phyloP scores from a whole-genome alignment of 148 eudicot species.

The Amaranthus hypochondriacus region DNA sequence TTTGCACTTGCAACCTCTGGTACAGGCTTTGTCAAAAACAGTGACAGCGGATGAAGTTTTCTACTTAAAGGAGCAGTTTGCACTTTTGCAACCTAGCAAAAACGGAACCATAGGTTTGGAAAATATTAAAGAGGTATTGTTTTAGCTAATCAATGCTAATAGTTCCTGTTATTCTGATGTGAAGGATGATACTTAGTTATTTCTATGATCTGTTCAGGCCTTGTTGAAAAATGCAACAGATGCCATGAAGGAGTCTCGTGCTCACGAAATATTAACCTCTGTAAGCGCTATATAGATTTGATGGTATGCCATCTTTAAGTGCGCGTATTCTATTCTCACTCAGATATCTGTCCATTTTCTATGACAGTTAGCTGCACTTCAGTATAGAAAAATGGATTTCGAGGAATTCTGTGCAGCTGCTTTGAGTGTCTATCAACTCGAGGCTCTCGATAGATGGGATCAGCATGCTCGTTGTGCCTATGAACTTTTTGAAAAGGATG shows the following conservation, averaged over 20 bases:
- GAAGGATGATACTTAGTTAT: not conserved
- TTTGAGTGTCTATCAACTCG: slow-evolving; percentile 81
- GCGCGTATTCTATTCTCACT: not conserved
- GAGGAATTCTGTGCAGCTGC: slow-evolving; percentile 95
- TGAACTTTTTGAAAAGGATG: slow-evolving; percentile 89
- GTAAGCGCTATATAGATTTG: slow-evolving; percentile 36
- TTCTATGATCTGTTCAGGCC: slow-evolving; percentile 49
- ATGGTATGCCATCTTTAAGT: not conserved
- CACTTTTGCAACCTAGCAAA: slow-evolving; percentile 72
- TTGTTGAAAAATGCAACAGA: slow-evolving; percentile 78
- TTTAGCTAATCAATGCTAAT: not conserved
- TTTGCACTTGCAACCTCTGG: slow-evolving; percentile 1
- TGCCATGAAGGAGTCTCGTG: slow-evolving; percentile 91
- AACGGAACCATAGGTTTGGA: slow-evolving; percentile 82
- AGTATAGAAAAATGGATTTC: slow-evolving; percentile 83
- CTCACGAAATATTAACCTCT: slow-evolving; percentile 74
- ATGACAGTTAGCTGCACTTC: slow-evolving; percentile 73
- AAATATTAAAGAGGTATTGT: slow-evolving; percentile 72
- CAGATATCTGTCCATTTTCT: not conserved
- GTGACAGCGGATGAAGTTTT: slow-evolving; percentile 74
- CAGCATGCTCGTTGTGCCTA: slow-evolving; percentile 91
- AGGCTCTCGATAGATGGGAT: slow-evolving; percentile 90
- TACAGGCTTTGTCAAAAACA: slow-evolving; percentile 90
- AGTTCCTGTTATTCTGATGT: not conserved
- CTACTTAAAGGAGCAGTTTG: slow-evolving; percentile 82